phyloP scores from a whole-genome alignment of 2,329 filamentous ascomycete genomes.

The Botrytis fabae region DNA sequence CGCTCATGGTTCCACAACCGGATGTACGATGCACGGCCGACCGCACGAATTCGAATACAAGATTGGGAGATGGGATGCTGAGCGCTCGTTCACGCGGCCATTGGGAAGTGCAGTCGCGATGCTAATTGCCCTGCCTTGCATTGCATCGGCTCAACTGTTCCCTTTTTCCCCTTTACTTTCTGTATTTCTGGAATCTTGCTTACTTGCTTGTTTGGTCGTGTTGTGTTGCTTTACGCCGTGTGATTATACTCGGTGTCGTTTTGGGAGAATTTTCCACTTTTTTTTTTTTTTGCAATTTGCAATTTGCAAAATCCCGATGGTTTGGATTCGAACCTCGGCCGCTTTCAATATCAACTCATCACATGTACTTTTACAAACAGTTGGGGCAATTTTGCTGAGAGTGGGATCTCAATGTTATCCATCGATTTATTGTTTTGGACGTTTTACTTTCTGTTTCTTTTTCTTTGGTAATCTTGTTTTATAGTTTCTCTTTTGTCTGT shows the following conservation, averaged over 20 bases:
- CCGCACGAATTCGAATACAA: constrained; percentile 7
- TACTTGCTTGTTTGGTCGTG: neutral
- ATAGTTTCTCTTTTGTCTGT: neutral
- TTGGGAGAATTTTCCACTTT: neutral
- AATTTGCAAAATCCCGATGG: neutral
- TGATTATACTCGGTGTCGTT: constrained; percentile 6
- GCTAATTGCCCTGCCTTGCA: neutral
- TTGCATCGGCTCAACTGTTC: constrained; percentile 7
- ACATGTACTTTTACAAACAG: constrained; percentile 16
- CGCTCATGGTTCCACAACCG: neutral
- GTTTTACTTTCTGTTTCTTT: neutral
- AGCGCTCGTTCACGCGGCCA: constrained; percentile 13
- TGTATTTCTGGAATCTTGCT: neutral
- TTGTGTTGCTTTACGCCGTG: neutral
- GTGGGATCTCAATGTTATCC: neutral
- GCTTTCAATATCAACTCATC: constrained; percentile 4
- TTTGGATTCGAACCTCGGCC: constrained; percentile 9
- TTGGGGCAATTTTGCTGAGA: neutral
- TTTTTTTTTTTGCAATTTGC: neutral
- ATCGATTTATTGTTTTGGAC: neutral
- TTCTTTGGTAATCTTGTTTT: neutral
- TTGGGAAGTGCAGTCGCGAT: neutral
- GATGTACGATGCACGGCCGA: constrained; percentile 10
- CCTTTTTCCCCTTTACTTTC: neutral
- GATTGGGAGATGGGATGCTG: constrained; percentile 12